These are phyloP conservation scores for Apophysomyces elegans DNA, from an alignment of 371 early-diverging fungal genomes.

Conservation along the genomic window DNA sequence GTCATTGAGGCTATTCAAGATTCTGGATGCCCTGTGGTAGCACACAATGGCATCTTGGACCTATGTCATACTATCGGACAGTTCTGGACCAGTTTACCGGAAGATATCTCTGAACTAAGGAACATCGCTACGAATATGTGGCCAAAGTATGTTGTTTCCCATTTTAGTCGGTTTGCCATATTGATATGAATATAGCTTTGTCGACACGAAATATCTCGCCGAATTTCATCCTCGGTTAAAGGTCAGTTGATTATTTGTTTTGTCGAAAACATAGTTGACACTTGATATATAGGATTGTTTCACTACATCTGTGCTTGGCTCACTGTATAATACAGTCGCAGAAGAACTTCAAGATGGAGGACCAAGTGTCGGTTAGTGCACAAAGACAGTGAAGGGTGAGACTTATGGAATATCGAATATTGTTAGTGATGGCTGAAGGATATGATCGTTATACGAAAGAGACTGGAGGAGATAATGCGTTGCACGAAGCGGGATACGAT, in stretches of 20 bases:
- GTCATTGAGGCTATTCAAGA: constrained; percentile 77
- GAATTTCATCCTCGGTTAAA: constrained; percentile 28
- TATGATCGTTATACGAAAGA: constrained; percentile 38
- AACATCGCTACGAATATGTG: constrained; percentile 47
- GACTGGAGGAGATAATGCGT: constrained; percentile 23
- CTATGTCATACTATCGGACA: constrained; percentile 76
- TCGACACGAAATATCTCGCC: constrained; percentile 68
- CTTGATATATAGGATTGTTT: constrained; percentile 26
- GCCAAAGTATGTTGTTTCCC: constrained; percentile 41
- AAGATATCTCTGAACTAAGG: constrained; percentile 65
- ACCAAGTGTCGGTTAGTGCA: constrained; percentile 47
- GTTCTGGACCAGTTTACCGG: constrained; percentile 74
- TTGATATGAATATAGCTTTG: constrained; percentile 49
- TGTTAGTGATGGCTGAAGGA: constrained; percentile 34
- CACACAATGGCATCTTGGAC: constrained; percentile 85
- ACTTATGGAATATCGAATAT: not conserved
- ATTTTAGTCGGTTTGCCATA: not conserved
- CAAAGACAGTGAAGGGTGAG: not conserved
- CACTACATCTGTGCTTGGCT: constrained; percentile 32
- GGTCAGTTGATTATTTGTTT: constrained; percentile 42
- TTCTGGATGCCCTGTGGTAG: constrained; percentile 75
- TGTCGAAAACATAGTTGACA: not conserved
- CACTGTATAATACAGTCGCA: constrained; percentile 38
- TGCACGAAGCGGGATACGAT: constrained; percentile 94
- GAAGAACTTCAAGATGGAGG: constrained; percentile 33